Base-by-base conservation (phyloP, 148 eudicot genomes). In the Rhododendron henanense region DNA sequence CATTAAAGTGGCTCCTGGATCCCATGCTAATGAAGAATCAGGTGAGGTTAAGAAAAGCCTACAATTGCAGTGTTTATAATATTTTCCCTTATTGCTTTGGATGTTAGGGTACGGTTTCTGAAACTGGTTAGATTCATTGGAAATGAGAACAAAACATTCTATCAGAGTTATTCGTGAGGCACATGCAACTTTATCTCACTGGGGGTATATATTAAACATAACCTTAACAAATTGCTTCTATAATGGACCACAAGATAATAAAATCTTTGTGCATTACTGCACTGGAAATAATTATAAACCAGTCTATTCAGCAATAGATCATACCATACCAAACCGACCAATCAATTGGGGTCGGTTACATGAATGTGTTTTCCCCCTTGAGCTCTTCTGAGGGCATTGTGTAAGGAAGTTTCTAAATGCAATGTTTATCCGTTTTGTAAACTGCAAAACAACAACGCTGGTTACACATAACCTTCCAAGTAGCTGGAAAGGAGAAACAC, bases 21-120 rank as follows among this genome's bases (percentile, higher is more conserved):
- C 99, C 78, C 99, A 96, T 86, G 99, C 99, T 74, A 83, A 93
- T 88, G 98, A 96, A 94, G 96, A 87, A 83, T 89, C 98, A 93
- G 98, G 98, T 94, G 45, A 91, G 83, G 47, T 51, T 84, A 33
- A 65, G 71, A n/a, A 16, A 59, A 77, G 31, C 44, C 37, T 44
- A 19, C 31, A 14, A 45, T 33, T 28, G 48, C n/a, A 65, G 45
- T 25, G 35, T 48, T 78, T 63, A 3, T 65, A 67, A 16, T 11
- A 19, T 21, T 3, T 48, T 73, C 67, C 45, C 33, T 31, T 44
- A 48, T 71, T 48, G 28, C 3, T 71, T 48, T 33, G 45, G 48
- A 50, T 84, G 25, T 15, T 59, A 23, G 85, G 13, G 25, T 39
- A 25, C 15, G 23, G 37, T 51, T 84, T 23, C 28, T 35, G 55